Base-by-base conservation (phyloP, 2,329 filamentous ascomycete genomes). In the Monosporascus sp. region DNA sequence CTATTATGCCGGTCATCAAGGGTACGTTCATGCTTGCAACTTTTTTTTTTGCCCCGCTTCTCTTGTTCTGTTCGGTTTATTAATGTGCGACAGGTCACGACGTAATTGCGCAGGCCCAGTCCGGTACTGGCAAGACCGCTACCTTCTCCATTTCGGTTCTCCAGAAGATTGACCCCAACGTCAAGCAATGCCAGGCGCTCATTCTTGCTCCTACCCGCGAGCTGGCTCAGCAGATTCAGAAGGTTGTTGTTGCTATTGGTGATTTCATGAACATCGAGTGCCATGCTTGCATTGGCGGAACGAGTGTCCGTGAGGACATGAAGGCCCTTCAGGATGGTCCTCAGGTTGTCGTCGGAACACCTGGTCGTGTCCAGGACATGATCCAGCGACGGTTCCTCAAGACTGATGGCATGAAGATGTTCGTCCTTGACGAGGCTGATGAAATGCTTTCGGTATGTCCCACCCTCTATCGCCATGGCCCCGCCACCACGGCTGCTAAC, bases 1-100 rank as follows among this genome's bases (percentile, higher is more conserved):
- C 94, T 68, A 99, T 99, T 78, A 96, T 97, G 89, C 95, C 94
- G 72, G 94, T 99, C 73, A 97, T 99, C 84, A 97, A 97, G 86
- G 92, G 90, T 94, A 80, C 74, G 87, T 75, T 52, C 53, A 45
- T 43, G n/a, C 22, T 48, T 46, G 31, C 16, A 24, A 46, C n/a
- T n/a, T 27, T 31, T 31, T 46, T 38, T 27, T 27, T 35, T 9
- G 27, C 44, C 50, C 20, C 53, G 49, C 27, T 50, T 35, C 35
- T 37, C n/a, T 37, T 19, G 38, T 38, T 51, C 50, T 37, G 37
- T 48, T 57, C 43, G 57, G 61, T 46, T 59, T 53, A 35, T 55
- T 52, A 37, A 54, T 44, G 19, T 48, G 41, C 55, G 40, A 57
- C 68, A 91, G 90, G 91, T 68, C 91, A 93, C 83, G 94, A 99